Base-by-base conservation (phyloP, 257 asterid genomes). In the Prunella vulgaris region DNA sequence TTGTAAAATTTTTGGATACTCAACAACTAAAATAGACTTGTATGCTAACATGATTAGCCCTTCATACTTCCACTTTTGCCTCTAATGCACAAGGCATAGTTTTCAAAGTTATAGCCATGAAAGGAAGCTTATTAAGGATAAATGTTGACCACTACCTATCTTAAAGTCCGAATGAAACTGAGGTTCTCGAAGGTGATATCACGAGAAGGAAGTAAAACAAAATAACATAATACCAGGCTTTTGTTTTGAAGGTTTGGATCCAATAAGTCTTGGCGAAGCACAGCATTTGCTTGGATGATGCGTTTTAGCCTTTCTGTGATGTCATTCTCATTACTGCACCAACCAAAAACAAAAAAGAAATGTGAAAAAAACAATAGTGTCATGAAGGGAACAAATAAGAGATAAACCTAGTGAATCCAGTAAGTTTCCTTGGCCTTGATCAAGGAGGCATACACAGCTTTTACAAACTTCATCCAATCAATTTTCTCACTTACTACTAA, bases 311-410 rank as follows among this genome's bases (percentile, higher is more conserved):
- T 82, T 84, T 86, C 93, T 5, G 96, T 79, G 49, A 69, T 78
- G 84, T 93, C 99, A 77, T 93, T 90, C 88, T 93, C 99, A 77
- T 90, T 93, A 80, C 99, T 93, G 89, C 87, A 84, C 66, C 69
- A 82, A 46, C 60, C 28, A 75, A 30, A 72, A 66, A 69, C 40
- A 51, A 30, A 56, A n/a, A 46, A 21, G 10, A 53, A 60, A 28
- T 24, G 38, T 74, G 33, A 78, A 37, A 21, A 46, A 21, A 28
- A 5, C 10, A 28, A 8, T 20, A 25, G 60, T 24, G 53, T 33
- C 24, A 28, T 4, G 38, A 18, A 54, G 53, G 38, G 40, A 27
- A 59, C 22, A 49, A 30, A 32, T 5, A 32, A 32, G 37, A 32
- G 37, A 32, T 32, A 32, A 32, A 32, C 37, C 37, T 32, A 32